Conservation (phyloP, 2,329 filamentous ascomycete genomes). For the Diaporthe australafricana region DNA sequence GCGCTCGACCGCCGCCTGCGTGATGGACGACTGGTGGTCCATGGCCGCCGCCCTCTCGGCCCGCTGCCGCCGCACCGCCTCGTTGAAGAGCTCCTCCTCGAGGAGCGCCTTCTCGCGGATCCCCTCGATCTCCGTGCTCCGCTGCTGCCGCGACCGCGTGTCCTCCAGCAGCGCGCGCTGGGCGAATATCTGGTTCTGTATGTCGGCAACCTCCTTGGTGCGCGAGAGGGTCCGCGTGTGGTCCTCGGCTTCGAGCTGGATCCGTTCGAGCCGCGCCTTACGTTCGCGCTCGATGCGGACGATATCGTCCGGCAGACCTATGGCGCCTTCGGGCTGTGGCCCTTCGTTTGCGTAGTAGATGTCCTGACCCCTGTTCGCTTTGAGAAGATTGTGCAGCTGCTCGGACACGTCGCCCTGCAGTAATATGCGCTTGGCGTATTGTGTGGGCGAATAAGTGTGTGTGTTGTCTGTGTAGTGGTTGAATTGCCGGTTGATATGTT, state of each 20-base stretch:
- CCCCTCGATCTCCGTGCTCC: conserved; percentile 57
- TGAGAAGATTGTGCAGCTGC: conserved; percentile 60
- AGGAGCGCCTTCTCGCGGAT: conserved; percentile 58
- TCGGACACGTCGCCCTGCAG: conserved; percentile 50
- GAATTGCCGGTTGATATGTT: conserved; percentile 69
- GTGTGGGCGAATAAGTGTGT: conserved; percentile 72
- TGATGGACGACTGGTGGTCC: conserved; percentile 59
- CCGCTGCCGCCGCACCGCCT: conserved; percentile 50
- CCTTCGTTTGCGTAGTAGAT: conserved; percentile 66
- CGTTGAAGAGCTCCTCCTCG: conserved; percentile 57
- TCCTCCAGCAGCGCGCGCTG: conserved; percentile 65
- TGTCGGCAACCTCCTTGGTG: conserved; percentile 61
- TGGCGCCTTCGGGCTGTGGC: conserved; percentile 64
- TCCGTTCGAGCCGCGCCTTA: conserved; percentile 57
- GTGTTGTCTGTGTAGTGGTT: conserved; percentile 65
- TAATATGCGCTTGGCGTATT: conserved; percentile 66
- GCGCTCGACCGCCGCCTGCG: conserved; percentile 58
- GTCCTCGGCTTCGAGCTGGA: conserved; percentile 60
- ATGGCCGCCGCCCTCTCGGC: conserved; percentile 52
- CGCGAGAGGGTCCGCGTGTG: conserved; percentile 60
- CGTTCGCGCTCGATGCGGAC: conserved; percentile 62
- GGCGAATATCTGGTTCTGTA: conserved; percentile 62
- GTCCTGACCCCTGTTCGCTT: conserved; percentile 63
- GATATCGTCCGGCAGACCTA: conserved; percentile 64
- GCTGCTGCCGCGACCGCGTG: conserved; percentile 58